Evolutionary conservation across 345 rosid species (phyloP).

Genomic region (Turritis glabra): DNA sequence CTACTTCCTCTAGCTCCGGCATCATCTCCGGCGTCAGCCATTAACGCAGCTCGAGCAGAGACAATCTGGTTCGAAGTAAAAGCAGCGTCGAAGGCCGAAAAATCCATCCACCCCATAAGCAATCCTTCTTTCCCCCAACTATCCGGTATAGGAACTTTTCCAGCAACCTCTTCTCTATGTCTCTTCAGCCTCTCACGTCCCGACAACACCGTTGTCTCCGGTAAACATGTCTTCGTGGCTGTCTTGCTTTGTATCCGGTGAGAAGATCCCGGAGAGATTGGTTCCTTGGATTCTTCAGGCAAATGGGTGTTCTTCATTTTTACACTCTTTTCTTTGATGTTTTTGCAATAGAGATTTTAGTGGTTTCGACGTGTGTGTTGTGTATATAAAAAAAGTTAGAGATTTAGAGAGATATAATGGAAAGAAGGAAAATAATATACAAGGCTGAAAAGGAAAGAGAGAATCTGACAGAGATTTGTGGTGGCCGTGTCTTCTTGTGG

Average conservation of each 20-base stretch:
- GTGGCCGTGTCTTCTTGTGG: conserved; percentile 25
- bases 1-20: conserved; percentile 16
- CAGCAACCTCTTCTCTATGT: conserved; percentile 55
- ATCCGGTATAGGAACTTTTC: conserved; percentile 60
- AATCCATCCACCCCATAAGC: conserved; percentile 70
- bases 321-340: background rate
- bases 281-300: conserved; percentile 21
- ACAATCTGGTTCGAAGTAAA: conserved; percentile 51
- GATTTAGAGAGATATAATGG: background rate
- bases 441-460: conserved; percentile 31
- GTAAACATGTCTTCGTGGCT: background rate
- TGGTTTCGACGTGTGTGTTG: background rate
- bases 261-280: conserved; percentile 9
- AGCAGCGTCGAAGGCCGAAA: conserved; percentile 51
- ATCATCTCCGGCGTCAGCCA: conserved; percentile 41
- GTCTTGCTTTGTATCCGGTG: conserved; percentile 4
- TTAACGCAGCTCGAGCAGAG: conserved; percentile 68
- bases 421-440: background rate
- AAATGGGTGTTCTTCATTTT: conserved; percentile 27
- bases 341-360: background rate
- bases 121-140: conserved; percentile 64
- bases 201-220: background rate
- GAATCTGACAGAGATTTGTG: conserved; percentile 32
- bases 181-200: conserved; percentile 73
- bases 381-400: background rate